Evolutionary conservation across 1,139 yeast genomes (phyloP).

Genomic region (Debaryomycetaceae sp.): DNA sequence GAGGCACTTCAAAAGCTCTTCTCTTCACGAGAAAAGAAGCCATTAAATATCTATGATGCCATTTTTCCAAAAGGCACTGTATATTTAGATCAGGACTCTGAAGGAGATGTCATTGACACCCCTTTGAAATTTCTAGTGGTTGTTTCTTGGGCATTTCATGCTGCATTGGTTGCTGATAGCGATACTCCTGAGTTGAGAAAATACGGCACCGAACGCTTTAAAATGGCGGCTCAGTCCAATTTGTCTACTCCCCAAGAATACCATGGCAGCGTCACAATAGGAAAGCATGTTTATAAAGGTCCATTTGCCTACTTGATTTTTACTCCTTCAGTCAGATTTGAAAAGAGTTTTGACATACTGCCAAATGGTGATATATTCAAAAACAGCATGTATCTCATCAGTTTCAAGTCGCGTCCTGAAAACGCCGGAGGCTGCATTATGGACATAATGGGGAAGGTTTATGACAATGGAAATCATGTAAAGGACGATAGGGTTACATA

Average conservation of each 20-base stretch:
- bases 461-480: conserved; percentile 55
- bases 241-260: conserved; percentile 49
- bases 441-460: conserved; percentile 58
- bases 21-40: conserved; percentile 18
- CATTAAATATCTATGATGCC: conserved; percentile 55
- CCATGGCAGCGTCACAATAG: conserved; percentile 32
- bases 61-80: conserved; percentile 48
- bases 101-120: conserved; percentile 11
- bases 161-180: conserved; percentile 76
- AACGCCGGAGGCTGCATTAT: conserved; percentile 33
- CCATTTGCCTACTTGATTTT: conserved; percentile 67
- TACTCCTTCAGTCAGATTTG: conserved; percentile 62
- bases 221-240: conserved; percentile 61
- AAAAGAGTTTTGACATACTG: conserved; percentile 66
- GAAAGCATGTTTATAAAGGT: conserved; percentile 19
- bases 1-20: conserved; percentile 43
- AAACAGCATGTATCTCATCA: conserved; percentile 51
- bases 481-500: conserved; percentile 44
- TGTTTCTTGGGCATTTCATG: conserved; percentile 83
- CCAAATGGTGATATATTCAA: conserved; percentile 59
- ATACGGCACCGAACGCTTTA: conserved; percentile 65
- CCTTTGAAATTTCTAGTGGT: conserved; percentile 59
- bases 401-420: conserved; percentile 41
- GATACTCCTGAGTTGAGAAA: conserved; percentile 65
- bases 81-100: conserved; percentile 20